Base-by-base conservation (phyloP, 768 basidiomycete genomes). In the Aureoboletus auriporus region DNA sequence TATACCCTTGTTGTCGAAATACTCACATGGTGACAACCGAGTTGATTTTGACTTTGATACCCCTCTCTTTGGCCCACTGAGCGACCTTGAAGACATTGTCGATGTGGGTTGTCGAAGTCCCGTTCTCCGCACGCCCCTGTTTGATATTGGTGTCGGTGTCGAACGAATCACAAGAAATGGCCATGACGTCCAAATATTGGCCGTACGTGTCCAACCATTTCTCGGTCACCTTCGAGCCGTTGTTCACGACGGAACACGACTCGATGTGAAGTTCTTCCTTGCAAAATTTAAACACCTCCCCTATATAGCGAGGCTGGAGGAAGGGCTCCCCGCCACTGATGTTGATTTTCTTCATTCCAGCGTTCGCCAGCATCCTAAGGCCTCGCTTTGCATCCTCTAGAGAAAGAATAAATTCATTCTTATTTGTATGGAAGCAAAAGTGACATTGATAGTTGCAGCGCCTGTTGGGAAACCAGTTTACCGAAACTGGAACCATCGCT, bases 401-500 rank as follows among this genome's bases (percentile, higher is more conserved):
- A 2, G 65, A 63, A 5, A 74, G 60, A 14, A 71, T 69, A 10
- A 55, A 57, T 3, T 63, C 44, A n/a, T 66, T 69, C 12, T 63
- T 70, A 40, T 54, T 61, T 1, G 72, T 75, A 33, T 74, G 72
- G 39, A 75, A 73, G 51, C 72, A 74, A 43, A 74, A 72, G 5
- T 66, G 59, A 30, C 71, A 71, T 7, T 60, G 50, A 20, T 74
- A 74, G 33, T 74, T 74, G 38, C 62, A 63, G 1, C 54, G 47
- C 14, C 62, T 46, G 17, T 56, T 55, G 0, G 62, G 62, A 17
- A 63, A 63, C 62, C 62, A 63, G 41, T 63, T 63, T 3, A 62
- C 63, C 1, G 62, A 63, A 1, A 63, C 49, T 14, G 61, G 61
- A 3, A 51, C 47, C 39, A 33, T 38, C 2, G 50, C 40, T 14